Conservation (phyloP, 768 basidiomycete genomes). For the Favolaschia claudopus region DNA sequence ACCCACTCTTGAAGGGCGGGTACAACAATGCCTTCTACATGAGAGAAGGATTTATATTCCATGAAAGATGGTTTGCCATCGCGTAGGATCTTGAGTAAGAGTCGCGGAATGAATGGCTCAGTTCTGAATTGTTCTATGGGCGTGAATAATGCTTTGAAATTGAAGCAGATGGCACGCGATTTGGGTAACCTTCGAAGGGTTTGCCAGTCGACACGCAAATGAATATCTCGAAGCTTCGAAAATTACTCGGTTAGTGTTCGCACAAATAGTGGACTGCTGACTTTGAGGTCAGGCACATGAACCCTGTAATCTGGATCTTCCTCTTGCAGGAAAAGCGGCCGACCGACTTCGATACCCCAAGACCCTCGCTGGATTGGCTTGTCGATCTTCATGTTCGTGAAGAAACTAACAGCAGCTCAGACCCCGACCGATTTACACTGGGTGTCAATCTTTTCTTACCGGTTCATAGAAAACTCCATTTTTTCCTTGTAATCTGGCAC, state of each 20-base stretch:
- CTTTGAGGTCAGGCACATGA: conserved; percentile 43
- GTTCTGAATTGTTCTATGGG: conserved; percentile 50
- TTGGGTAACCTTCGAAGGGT: conserved; percentile 56
- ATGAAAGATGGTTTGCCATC: conserved; percentile 49
- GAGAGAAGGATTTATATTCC: conserved; percentile 52
- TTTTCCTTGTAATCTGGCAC: conserved; percentile 60
- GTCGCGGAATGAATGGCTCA: conserved; percentile 56
- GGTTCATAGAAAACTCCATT: conserved; percentile 56
- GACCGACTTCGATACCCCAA: conserved; percentile 59
- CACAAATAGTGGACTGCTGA: too few relatives aligned
- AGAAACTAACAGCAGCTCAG: conserved; percentile 42
- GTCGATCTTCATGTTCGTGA: conserved; percentile 53
- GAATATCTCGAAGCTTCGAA: too few relatives aligned
- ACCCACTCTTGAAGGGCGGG: conserved; percentile 56
- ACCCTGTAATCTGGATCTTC: conserved; percentile 44
- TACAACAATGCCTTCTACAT: conserved; percentile 51
- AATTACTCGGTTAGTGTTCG: too few relatives aligned
- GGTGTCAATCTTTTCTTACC: conserved; percentile 36
- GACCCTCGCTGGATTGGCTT: conserved; percentile 63
- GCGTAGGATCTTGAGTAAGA: conserved; percentile 51
- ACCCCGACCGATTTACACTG: not conserved
- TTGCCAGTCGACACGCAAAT: conserved; percentile 64
- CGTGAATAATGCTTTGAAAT: conserved; percentile 62
- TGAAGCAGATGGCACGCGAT: conserved; percentile 58
- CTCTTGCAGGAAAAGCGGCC: conserved; percentile 53